phyloP scores from a whole-genome alignment of 768 basidiomycete species.

The Tephrocybe sp. region DNA sequence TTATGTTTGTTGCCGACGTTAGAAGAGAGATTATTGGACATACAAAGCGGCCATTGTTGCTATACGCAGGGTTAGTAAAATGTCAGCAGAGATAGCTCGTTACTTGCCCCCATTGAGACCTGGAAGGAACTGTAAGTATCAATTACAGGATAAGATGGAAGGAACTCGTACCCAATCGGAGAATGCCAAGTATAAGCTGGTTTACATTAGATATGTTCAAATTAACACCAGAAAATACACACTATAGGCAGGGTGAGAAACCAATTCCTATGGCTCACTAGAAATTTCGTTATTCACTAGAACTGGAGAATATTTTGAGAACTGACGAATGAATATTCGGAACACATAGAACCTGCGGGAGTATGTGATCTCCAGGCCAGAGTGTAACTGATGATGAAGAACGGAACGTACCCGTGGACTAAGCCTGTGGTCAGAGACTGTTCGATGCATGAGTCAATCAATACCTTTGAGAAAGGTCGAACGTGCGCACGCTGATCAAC shows the following conservation, averaged over 20 bases:
- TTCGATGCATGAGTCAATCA: not conserved
- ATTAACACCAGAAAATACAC: not conserved
- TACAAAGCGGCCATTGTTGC: not conserved
- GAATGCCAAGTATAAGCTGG: not conserved
- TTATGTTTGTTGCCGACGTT: not conserved
- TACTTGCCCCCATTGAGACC: not conserved
- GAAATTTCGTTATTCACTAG: too few relatives aligned
- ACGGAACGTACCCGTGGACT: not conserved
- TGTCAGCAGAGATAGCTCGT: too few relatives aligned
- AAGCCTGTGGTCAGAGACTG: slow-evolving; percentile 1
- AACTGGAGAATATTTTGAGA: too few relatives aligned
- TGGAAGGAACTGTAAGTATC: not conserved
- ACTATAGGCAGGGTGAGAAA: not conserved
- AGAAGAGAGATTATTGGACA: not conserved
- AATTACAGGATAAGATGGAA: not conserved
- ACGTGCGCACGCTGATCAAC: not conserved
- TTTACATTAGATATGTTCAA: not conserved
- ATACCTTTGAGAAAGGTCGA: too few relatives aligned
- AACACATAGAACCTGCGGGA: not conserved
- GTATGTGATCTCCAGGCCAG: not conserved
- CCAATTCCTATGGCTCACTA: not conserved
- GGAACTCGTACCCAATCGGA: not conserved
- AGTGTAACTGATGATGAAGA: not conserved
- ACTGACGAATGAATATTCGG: not conserved
- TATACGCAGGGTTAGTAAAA: not conserved